Conservation (phyloP, 148 eudicot genomes). For the Talinum fruticosum region DNA sequence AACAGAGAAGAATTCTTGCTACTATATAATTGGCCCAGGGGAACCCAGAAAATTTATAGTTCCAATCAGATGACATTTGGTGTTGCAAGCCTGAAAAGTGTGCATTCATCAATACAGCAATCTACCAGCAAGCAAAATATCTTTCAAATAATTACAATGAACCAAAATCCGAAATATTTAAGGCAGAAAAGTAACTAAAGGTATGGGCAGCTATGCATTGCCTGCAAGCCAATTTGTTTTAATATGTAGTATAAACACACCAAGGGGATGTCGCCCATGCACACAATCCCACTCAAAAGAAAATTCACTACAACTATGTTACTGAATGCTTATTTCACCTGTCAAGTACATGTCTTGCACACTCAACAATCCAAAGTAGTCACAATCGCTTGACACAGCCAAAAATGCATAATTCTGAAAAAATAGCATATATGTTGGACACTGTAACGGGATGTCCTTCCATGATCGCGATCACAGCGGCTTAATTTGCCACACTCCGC, state of each 20-base stretch:
- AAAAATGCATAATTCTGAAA: background rate
- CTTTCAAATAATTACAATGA: background rate
- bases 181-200: background rate
- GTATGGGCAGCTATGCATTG: background rate
- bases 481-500: background rate
- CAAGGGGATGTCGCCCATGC: too few species aligned
- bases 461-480: background rate
- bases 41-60: background rate
- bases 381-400: background rate
- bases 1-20: background rate
- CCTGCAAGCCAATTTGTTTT: background rate
- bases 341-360: background rate
- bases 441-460: background rate
- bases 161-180: background rate
- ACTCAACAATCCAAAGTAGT: background rate
- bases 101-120: background rate
- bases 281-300: too few species aligned
- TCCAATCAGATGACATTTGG: constrained; percentile 1
- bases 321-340: background rate
- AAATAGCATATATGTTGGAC: background rate
- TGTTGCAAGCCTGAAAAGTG: background rate
- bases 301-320: background rate
- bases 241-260: too few species aligned
- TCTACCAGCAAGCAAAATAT: background rate
- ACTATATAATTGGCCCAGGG: background rate